Evolutionary conservation across 768 basidiomycete species (phyloP), one percentile per base, ranked within the genome.

Genomic region (Hericium alpestre): DNA sequence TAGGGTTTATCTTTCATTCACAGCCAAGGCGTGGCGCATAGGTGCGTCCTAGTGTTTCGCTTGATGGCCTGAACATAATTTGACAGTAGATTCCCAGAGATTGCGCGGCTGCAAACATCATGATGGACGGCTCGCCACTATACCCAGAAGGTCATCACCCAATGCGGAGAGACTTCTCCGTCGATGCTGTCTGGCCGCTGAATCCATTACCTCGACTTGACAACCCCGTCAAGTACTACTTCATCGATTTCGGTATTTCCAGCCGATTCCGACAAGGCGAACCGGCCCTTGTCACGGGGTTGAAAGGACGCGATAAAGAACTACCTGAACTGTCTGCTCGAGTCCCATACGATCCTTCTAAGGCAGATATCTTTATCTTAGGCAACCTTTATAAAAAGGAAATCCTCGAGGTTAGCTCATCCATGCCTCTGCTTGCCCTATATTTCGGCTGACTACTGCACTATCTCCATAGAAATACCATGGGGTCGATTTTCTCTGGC

Each of bases 201-300:
- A 51, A 53, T 9, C 69, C 70, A 0, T 58, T 70, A 10, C 61
- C 68, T 4, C 66, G 73, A 25, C 68, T 68, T n/a, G 66, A 69
- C 38, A 59, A 69, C 47, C 66, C 73, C 5, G 72, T 76, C 5
- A 67, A 69, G 5, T 75, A 75, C 60, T 70, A 70, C 49, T 71
- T 73, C 41, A 65, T 74, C 40, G 73, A 72, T 38, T 74, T 70
- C 56, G 72, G 70, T 10, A 61, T 60, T 18, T 48, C 71, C 56
- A 43, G 57, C 53, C 54, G 61, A 4, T 62, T 64, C 38, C 37
- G 54, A 1, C 37, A 32, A 13, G 59, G 65, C 63, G 51, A 51
- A 18, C 39, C 53, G 2, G 53, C 58, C 1, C 38, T 59, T 2
- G 60, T 64, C 0, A 8, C 61, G 3, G 68, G 66, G 0, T 27